Evolutionary conservation across 202 grass and related monocot genomes (phyloP).

Genomic region (Elaeis oleifera): DNA sequence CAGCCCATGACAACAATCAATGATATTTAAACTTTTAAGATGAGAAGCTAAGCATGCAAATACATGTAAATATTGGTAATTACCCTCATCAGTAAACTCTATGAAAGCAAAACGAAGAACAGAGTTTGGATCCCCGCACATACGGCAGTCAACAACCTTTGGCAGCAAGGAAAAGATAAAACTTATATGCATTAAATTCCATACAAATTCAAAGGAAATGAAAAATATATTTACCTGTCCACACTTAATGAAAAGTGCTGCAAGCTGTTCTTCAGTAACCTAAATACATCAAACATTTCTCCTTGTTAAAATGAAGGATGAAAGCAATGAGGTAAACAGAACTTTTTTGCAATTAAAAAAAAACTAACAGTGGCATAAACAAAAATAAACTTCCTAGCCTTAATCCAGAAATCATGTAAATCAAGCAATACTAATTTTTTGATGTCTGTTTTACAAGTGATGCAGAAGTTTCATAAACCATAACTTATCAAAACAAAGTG

Average conservation of each 20-base stretch:
- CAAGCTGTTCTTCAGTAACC: constrained; percentile 98
- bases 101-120: constrained; percentile 99
- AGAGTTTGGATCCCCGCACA: constrained; percentile 96
- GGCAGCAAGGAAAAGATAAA: constrained; percentile 18
- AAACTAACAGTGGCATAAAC: too few relatives aligned
- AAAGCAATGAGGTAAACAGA: neutral
- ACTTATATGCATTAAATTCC: neutral
- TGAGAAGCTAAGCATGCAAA: neutral
- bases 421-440: too few relatives aligned
- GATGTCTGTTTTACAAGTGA: too few relatives aligned
- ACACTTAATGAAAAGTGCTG: constrained; percentile 87
- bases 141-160: constrained; percentile 97
- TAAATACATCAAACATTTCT: constrained; percentile 15
- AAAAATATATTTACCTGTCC: constrained; percentile 50
- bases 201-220: neutral
- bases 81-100: constrained; percentile 99
- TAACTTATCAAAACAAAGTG: too few relatives aligned
- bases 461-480: too few relatives aligned
- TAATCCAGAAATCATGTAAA: too few relatives aligned
- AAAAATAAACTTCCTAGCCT: too few relatives aligned
- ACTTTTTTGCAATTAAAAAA: too few relatives aligned
- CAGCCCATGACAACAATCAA: constrained; percentile 20
- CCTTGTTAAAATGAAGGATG: neutral
- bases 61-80: constrained; percentile 4
- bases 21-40: constrained; percentile 2